Evolutionary conservation across 2,329 filamentous ascomycete species (phyloP), one percentile per base, ranked within the genome.

Genomic region (Sporothrix pallida): DNA sequence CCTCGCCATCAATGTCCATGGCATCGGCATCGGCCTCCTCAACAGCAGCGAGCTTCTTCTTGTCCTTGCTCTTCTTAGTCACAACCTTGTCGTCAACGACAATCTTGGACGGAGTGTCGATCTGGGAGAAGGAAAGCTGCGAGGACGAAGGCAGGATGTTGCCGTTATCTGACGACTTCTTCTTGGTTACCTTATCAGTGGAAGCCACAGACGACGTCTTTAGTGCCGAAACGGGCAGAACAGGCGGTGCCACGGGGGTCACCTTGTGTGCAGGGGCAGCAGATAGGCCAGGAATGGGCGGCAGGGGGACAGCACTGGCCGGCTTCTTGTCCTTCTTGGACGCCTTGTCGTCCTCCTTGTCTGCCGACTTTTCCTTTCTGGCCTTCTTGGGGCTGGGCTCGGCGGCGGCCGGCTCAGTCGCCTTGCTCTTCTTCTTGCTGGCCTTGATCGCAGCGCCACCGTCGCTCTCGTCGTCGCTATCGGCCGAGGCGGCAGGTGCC

Each of bases 371-470:
- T 44, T 71, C 74, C 75, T 79, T 68, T 42, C 42, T 60, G 48
- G 72, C 65, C 65, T 71, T 74, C 48, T 71, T 71, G n/a, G 72
- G 60, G 37, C 58, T 71, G 15, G 67, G 56, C 48, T 52, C 15
- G 48, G 48, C 65, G 26, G 23, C 44, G 6, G 42, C 52, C 15
- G 12, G 20, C 2, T 65, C 50, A 12, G 31, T 17, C 7, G 50
- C 60, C 60, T 65, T 65, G 69, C 74, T 76, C 72, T 79, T 81
- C 78, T 82, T 68, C 54, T 69, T 70, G 70, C 31, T 83, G 17
- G 23, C 81, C 77, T 81, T 82, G 3, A 78, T 73, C 23, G 78
- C 78, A 26, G 74, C 70, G 10, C 76, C 77, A 1, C 23, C 52
- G 17, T 60, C 46, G 70, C 26, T 23, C 9, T 60, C 20, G 15